A percentile compares a stretch with the other conserved stretches of the same genome.
phyloP scores from a whole-genome alignment of 2,329 filamentous ascomycete genomes.

The Penicillium griseofulvum region DNA sequence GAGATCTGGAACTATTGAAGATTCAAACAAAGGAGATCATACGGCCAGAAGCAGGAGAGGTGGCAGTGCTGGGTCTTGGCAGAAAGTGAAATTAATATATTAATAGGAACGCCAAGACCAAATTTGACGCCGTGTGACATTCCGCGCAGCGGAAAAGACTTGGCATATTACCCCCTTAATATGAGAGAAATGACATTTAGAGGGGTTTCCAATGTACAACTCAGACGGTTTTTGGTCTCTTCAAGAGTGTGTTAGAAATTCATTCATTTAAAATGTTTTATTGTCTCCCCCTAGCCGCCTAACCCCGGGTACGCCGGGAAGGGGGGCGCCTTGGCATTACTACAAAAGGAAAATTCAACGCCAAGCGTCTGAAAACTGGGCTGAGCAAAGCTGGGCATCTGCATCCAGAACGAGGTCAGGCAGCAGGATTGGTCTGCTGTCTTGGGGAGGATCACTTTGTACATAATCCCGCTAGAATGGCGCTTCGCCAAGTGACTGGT shows the following conservation, averaged over 20 bases:
- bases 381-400: background rate
- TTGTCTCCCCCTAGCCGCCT: background rate
- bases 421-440: slow-evolving; percentile 8
- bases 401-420: slow-evolving; percentile 1
- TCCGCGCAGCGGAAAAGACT: slow-evolving; percentile 6
- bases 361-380: slow-evolving; percentile 4
- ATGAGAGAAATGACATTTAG: background rate
- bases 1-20: background rate
- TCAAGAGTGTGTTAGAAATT: background rate
- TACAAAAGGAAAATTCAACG: background rate
- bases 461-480: background rate
- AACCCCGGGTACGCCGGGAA: slow-evolving; percentile 1
- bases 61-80: slow-evolving; percentile 4
- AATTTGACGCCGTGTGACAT: background rate
- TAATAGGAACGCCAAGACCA: background rate
- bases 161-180: background rate
- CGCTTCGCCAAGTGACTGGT: slow-evolving; percentile 4
- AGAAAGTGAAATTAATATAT: slow-evolving; percentile 5
- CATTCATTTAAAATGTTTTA: background rate
- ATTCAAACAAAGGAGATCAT: background rate
- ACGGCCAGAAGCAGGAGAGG: background rate
- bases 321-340: slow-evolving; percentile 7
- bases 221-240: too few relatives aligned
- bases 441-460: background rate
- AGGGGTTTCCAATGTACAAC: background rate